phyloP scores from a whole-genome alignment of 1,284 basidiomycete genomes.

The Leccinum fallax region DNA sequence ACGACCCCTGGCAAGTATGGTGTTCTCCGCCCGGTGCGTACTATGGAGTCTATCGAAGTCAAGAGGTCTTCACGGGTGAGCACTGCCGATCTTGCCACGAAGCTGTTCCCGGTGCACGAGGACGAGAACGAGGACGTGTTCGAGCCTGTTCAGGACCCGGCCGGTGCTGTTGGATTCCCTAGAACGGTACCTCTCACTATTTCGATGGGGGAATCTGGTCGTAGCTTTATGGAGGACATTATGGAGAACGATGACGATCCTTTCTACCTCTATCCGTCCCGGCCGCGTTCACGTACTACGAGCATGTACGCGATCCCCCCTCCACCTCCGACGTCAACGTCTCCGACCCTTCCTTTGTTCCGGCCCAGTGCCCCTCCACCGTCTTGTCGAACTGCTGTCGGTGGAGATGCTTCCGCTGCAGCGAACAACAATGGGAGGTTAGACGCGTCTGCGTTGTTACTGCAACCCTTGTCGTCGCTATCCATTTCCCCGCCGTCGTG shows the following conservation, averaged over 20 bases:
- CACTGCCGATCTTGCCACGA: conserved; percentile 25
- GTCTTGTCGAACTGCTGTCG: conserved; percentile 20
- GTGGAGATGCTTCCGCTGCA: background rate
- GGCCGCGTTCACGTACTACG: conserved; percentile 31
- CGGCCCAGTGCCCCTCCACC: conserved; percentile 30
- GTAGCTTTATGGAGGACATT: conserved; percentile 1
- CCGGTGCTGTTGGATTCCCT: conserved; percentile 22
- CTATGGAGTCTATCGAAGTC: conserved; percentile 13
- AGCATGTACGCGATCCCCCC: conserved; percentile 29
- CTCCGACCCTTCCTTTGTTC: conserved; percentile 22
- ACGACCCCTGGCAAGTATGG: conserved; percentile 15
- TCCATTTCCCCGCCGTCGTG: conserved; percentile 13
- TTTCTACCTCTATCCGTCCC: conserved; percentile 25
- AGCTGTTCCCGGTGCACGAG: conserved; percentile 35
- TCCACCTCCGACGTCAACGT: conserved; percentile 2
- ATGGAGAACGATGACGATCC: conserved; percentile 28
- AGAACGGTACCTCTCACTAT: conserved; percentile 6
- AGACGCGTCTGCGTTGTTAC: conserved; percentile 30
- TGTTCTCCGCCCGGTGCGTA: conserved; percentile 13
- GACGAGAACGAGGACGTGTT: conserved; percentile 18
- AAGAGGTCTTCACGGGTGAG: conserved; percentile 26
- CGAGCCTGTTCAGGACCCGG: conserved; percentile 9
- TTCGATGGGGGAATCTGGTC: conserved; percentile 4
- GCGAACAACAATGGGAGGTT: conserved; percentile 12
- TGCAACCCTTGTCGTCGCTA: conserved; percentile 30